Evolutionary conservation across 2,329 filamentous ascomycete genomes (phyloP), one percentile per base, ranked within the genome.

Genomic region (Hymenotorrendiella dingleyae): DNA sequence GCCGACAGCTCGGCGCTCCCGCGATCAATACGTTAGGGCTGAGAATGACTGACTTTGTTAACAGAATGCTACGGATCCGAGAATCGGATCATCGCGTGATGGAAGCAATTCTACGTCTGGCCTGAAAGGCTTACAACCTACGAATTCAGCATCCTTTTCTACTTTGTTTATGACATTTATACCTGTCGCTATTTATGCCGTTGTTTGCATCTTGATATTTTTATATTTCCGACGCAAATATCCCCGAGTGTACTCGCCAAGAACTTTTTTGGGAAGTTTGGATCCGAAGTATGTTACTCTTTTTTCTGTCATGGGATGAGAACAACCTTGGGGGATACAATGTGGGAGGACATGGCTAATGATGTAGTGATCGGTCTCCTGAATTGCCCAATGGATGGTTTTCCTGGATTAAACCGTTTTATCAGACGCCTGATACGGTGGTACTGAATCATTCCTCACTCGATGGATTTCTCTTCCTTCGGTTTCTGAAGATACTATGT

Each of bases 401-500:
- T 43, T 60, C 61, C 43, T 64, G 62, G 62, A 42, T 63, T 14
- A 54, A 47, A 26, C 51, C 54, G 8, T 64, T 62, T 36, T 61
- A 55, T 45, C 53, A 56, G 6, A 56, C 58, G 6, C 59, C 62
- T 19, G 56, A 62, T 42, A 50, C 51, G 1, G 49, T 48, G 12
- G 72, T 81, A 14, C 67, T 85, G 28, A 78, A 81, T 47, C 78
- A 84, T 55, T 74, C 79, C 54, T 80, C 78, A 1, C 68, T 85
- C 45, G 81, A 85, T 59, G 77, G 74, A 9, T 85, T 79, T 56
- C 67, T 85, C 9, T 74, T 82, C 53, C 67, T 85, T 16, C 76
- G 81, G 19, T 82, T 82, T 52, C 64, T 85, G 41, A 82, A 82
- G 59, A 70, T 82, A 21, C 61, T 74, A 16, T 71, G 76, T 30